These are phyloP conservation scores for Fagopyrum esculentum DNA, from an alignment of 148 eudicot species.

Conservation along the genomic window DNA sequence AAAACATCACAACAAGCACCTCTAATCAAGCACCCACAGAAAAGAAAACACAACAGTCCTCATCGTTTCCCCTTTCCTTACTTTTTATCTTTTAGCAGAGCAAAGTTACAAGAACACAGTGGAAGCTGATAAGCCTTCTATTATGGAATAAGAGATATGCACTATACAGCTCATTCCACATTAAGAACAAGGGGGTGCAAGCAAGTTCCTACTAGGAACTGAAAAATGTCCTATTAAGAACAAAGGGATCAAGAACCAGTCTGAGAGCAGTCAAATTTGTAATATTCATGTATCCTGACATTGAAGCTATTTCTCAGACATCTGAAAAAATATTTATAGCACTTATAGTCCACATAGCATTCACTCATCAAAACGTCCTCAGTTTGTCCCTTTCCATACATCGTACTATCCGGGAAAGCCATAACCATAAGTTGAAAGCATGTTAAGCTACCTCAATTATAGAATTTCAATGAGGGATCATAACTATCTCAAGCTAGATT, in stretches of 20 bases:
- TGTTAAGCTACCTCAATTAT: neutral
- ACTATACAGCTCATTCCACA: neutral
- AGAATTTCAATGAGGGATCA: neutral
- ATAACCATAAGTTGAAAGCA: neutral
- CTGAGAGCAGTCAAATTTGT: neutral
- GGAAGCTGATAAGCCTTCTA: no score
- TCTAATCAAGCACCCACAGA: neutral
- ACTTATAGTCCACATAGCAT: neutral
- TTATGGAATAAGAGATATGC: no score
- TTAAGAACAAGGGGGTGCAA: neutral
- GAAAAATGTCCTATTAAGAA: neutral
- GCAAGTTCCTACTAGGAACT: neutral
- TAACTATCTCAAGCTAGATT: neutral
- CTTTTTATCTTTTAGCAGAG: no score
- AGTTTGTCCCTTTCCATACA: neutral
- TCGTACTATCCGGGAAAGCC: neutral
- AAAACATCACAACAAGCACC: neutral
- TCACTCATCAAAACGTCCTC: neutral
- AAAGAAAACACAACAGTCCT: no score
- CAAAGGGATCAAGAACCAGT: neutral
- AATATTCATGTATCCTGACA: neutral
- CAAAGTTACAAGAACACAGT: no score
- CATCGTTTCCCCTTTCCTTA: no score
- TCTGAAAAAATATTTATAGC: neutral
- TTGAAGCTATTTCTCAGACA: neutral